These are phyloP conservation scores for Aspergillus leporis DNA, from an alignment of 495 filamentous ascomycete species.

Conservation along the genomic window DNA sequence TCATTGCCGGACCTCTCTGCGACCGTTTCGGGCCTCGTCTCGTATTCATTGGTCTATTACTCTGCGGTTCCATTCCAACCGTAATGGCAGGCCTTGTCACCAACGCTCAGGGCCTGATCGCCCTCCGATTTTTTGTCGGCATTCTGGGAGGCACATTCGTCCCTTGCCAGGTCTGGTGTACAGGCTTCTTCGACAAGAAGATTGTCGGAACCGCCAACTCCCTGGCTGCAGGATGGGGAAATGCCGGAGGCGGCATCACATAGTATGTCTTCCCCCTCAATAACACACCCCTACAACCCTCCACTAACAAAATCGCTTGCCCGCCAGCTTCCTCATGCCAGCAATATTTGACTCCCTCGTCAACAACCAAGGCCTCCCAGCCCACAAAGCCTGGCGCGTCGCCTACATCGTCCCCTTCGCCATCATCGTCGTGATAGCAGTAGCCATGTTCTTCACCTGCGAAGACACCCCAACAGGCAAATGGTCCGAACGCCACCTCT, in stretches of 20 bases:
- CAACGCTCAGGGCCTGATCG: slow-evolving; percentile 67
- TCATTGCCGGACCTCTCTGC: slow-evolving; percentile 81
- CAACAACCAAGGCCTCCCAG: slow-evolving; percentile 49
- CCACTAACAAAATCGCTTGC: not conserved
- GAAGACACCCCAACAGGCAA: slow-evolving; percentile 84
- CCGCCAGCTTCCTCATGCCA: slow-evolving; percentile 83
- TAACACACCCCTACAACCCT: not conserved
- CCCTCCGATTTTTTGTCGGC: slow-evolving; percentile 87
- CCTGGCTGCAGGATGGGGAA: slow-evolving; percentile 82
- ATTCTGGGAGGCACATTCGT: slow-evolving; percentile 91
- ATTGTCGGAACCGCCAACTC: slow-evolving; percentile 90
- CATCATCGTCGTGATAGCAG: slow-evolving; percentile 63
- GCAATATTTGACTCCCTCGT: slow-evolving; percentile 86
- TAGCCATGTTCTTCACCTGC: slow-evolving; percentile 70
- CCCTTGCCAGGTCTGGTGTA: slow-evolving; percentile 95
- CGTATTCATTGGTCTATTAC: slow-evolving; percentile 74
- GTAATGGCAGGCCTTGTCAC: slow-evolving; percentile 78
- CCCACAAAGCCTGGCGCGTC: slow-evolving; percentile 79
- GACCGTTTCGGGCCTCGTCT: slow-evolving; percentile 81
- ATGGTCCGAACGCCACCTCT: slow-evolving; percentile 71
- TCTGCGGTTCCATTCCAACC: slow-evolving; percentile 79
- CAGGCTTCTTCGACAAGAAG: slow-evolving; percentile 94
- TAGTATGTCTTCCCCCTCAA: slow-evolving; percentile 37
- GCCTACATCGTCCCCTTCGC: slow-evolving; percentile 83
- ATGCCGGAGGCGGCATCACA: slow-evolving; percentile 85